Conservation (phyloP, 2,329 filamentous ascomycete species). For the Corniculantispora saksenae region DNA sequence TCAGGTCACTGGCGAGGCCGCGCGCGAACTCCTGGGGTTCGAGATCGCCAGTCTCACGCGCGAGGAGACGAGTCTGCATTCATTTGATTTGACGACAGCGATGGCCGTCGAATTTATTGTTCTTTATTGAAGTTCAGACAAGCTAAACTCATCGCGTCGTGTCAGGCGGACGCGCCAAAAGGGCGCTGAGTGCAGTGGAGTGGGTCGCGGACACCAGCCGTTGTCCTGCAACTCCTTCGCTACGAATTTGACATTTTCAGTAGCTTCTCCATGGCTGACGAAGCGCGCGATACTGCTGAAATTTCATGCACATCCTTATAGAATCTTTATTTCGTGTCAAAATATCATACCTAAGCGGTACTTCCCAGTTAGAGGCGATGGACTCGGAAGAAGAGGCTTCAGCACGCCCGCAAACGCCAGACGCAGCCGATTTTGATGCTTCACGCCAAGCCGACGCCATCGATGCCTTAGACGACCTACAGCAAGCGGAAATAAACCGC, state of each 20-base stretch:
- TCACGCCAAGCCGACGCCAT: neutral
- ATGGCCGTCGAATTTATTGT: neutral
- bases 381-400: neutral
- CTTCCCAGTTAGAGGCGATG: neutral
- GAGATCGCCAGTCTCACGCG: conserved; percentile 71
- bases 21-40: conserved; percentile 64
- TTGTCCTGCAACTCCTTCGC: neutral
- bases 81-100: conserved; percentile 32
- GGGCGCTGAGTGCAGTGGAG: conserved; percentile 6
- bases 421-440: conserved; percentile 19
- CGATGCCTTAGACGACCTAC: conserved; percentile 11
- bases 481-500: conserved; percentile 26
- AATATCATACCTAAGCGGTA: neutral
- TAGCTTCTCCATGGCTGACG: too few species aligned
- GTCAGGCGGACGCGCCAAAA: neutral
- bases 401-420: conserved; percentile 7
- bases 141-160: neutral
- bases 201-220: neutral
- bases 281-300: neutral
- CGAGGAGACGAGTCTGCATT: conserved; percentile 76
- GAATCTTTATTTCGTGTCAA: too few species aligned
- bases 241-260: neutral
- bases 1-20: conserved; percentile 64
- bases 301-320: too few species aligned
- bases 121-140: neutral